phyloP scores from a whole-genome alignment of 345 rosid genomes.

The Euphorbia tirucalli region DNA sequence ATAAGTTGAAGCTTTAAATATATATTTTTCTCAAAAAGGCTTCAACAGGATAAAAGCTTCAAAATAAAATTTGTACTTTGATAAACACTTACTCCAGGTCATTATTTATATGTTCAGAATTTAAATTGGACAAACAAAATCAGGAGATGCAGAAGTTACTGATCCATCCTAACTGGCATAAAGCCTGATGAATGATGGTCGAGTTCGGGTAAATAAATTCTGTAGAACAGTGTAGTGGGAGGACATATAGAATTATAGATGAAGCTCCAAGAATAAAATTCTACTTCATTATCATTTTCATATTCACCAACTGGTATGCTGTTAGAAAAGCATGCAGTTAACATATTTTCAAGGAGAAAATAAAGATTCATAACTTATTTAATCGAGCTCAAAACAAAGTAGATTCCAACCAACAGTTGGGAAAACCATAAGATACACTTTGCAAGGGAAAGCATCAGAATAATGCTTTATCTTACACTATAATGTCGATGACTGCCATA shows the following conservation, averaged over 20 bases:
- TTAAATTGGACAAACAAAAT: neutral
- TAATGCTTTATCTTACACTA: constrained; percentile 45
- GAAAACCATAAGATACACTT: neutral
- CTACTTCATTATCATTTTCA: neutral
- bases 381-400: neutral
- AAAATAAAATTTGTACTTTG: neutral
- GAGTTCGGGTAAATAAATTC: neutral
- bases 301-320: neutral
- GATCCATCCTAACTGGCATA: neutral
- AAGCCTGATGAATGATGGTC: neutral
- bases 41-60: neutral
- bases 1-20: neutral
- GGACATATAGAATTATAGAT: neutral
- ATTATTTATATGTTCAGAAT: neutral
- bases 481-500: constrained; percentile 78
- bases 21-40: neutral
- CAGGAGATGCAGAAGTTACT: neutral
- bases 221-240: neutral
- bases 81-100: neutral
- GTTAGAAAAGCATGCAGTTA: neutral
- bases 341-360: neutral
- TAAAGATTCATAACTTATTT: neutral
- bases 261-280: neutral
- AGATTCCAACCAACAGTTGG: neutral
- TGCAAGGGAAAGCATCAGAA: neutral